Conservation (phyloP, 2,329 filamentous ascomycete species). For the Cladosporium oxysporum region DNA sequence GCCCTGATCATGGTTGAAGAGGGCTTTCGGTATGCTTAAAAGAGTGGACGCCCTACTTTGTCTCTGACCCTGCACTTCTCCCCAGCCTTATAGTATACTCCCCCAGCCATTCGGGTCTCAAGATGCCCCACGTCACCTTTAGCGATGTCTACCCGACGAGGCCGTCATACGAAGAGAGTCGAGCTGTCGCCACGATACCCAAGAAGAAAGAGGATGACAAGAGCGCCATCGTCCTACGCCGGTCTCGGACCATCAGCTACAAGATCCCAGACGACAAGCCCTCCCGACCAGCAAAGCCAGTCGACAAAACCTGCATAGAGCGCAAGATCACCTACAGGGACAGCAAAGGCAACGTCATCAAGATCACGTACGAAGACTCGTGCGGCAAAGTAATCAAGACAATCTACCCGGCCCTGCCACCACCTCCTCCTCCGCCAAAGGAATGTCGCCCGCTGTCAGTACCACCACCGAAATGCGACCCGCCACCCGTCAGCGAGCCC, state of each 20-base stretch:
- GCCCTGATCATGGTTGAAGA: neutral
- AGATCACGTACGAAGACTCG: constrained; percentile 13
- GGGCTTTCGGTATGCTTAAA: neutral
- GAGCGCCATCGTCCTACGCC: neutral
- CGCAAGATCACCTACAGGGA: constrained; percentile 11
- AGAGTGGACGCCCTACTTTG: neutral
- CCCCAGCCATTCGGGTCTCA: constrained; percentile 3
- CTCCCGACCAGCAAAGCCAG: neutral
- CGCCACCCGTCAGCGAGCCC: neutral
- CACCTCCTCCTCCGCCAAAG: neutral
- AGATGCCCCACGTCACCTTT: constrained; percentile 14
- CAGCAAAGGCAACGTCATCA: constrained; percentile 6
- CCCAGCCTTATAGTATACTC: neutral
- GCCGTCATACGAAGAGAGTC: neutral
- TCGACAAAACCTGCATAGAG: neutral
- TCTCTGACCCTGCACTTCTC: constrained; percentile 4
- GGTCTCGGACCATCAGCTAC: constrained; percentile 7
- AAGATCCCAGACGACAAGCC: constrained; percentile 2
- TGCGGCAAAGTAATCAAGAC: constrained; percentile 12
- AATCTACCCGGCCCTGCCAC: neutral
- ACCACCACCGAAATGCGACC: neutral
- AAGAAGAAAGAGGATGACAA: neutral
- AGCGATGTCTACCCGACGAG: neutral
- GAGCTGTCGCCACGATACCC: neutral
- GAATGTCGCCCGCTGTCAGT: neutral